phyloP scores from a whole-genome alignment of 2,329 filamentous ascomycete species.

The Colletotrichum godetiae region DNA sequence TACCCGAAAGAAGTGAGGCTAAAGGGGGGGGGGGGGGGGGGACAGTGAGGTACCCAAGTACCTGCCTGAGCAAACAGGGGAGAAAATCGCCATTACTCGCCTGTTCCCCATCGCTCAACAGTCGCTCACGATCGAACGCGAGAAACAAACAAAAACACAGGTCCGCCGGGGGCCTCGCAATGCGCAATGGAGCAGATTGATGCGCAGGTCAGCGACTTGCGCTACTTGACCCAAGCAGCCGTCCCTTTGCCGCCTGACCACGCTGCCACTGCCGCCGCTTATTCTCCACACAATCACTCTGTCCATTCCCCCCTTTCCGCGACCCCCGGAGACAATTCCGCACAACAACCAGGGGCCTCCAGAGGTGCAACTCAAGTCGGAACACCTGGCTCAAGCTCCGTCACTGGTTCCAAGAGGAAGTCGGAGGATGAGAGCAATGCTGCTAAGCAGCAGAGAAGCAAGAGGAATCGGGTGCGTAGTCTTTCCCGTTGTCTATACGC shows the following conservation, averaged over 20 bases:
- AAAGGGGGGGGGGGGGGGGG: neutral
- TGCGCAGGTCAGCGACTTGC: conserved; percentile 65
- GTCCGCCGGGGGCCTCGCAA: conserved; percentile 21
- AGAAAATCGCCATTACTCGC: conserved; percentile 31
- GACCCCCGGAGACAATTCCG: conserved; percentile 62
- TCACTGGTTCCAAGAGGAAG: conserved; percentile 46
- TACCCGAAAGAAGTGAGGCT: conserved; percentile 12
- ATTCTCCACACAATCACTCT: conserved; percentile 42
- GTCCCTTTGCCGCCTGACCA: conserved; percentile 41
- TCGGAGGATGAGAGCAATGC: conserved; percentile 53
- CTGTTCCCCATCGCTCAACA: conserved; percentile 10
- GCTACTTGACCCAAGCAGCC: conserved; percentile 58
- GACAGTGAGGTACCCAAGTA: conserved; percentile 5
- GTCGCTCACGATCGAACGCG: conserved; percentile 7
- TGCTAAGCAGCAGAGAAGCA: conserved; percentile 67
- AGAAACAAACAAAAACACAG: neutral
- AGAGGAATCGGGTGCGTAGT: conserved; percentile 66
- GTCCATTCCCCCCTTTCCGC: conserved; percentile 45
- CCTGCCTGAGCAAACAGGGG: neutral
- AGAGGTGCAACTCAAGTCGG: conserved; percentile 25
- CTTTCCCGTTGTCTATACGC: neutral
- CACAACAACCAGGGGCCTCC: conserved; percentile 40
- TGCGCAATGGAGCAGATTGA: conserved; percentile 64
- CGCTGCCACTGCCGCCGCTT: conserved; percentile 33
- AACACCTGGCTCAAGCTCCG: conserved; percentile 23